Percentiles rank a stretch among this genome's conserved stretches.
Evolutionary conservation across 257 asterid genomes (phyloP).

Genomic region (Cynanchum wilfordii): DNA sequence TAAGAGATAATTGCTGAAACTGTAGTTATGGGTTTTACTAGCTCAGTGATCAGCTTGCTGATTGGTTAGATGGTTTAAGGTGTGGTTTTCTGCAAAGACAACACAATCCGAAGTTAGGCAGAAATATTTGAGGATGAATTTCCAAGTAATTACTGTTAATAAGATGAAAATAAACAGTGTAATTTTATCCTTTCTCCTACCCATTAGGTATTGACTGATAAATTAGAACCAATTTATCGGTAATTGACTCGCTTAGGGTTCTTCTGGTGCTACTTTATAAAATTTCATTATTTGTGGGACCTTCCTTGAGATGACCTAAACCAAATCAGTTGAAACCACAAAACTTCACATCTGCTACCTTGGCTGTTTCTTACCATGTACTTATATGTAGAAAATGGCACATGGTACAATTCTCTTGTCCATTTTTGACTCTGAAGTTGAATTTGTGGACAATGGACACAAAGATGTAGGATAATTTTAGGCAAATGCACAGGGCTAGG

Average conservation of each 20-base stretch:
- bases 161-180: not conserved
- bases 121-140: constrained; percentile 1
- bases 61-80: constrained; percentile 4
- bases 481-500: not conserved
- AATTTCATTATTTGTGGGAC: constrained; percentile 15
- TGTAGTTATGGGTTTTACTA: not conserved
- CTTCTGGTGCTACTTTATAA: not conserved
- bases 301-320: not conserved
- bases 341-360: not conserved
- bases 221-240: not conserved
- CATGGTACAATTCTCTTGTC: not conserved
- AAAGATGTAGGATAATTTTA: not conserved
- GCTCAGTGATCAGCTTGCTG: not conserved
- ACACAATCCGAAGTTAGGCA: constrained; percentile 5
- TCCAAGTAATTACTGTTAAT: constrained; percentile 1
- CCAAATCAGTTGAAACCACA: constrained; percentile 2
- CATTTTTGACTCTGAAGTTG: not conserved
- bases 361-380: constrained; percentile 1
- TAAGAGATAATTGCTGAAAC: not conserved
- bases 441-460: not conserved
- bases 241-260: not conserved
- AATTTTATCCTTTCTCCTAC: not conserved
- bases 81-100: not conserved
- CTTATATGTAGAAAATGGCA: not conserved
- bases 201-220: not conserved